phyloP scores from a whole-genome alignment of 208 protist genomes.

The Acanthamoeba culbertsoni region DNA sequence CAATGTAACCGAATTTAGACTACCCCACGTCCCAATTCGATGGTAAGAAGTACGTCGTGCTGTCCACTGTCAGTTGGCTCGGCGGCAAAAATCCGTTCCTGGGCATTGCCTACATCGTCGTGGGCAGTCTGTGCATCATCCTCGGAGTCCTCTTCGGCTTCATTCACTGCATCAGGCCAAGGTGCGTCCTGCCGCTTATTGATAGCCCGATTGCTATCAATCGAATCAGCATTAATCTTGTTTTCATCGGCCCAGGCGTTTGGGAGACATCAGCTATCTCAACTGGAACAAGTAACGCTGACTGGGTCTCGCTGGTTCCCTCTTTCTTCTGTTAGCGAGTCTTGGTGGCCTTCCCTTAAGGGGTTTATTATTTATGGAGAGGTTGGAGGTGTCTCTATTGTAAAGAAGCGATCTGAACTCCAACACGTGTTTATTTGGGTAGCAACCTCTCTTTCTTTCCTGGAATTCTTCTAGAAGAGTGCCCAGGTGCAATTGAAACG shows the following conservation, averaged over 20 bases:
- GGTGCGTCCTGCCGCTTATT: slow-evolving; percentile 47
- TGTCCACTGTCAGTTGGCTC: slow-evolving; percentile 93
- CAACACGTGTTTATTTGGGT: too few relatives aligned
- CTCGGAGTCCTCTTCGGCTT: slow-evolving; percentile 86
- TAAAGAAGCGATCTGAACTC: too few relatives aligned
- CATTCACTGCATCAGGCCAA: slow-evolving; percentile 72
- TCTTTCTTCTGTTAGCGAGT: background rate
- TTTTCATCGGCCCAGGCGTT: slow-evolving; percentile 27
- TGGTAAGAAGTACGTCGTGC: slow-evolving; percentile 93
- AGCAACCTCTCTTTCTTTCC: too few relatives aligned
- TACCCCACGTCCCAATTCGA: slow-evolving; percentile 90
- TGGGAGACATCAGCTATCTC: slow-evolving; percentile 79
- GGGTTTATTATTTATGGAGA: too few relatives aligned
- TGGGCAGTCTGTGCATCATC: slow-evolving; percentile 89
- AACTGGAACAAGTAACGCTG: slow-evolving; percentile 79
- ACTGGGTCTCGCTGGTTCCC: background rate
- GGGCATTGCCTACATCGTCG: slow-evolving; percentile 89
- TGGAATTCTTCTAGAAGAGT: too few relatives aligned
- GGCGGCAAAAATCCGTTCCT: slow-evolving; percentile 95
- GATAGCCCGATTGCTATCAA: background rate
- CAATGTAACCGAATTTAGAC: slow-evolving; percentile 57
- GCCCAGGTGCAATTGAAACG: too few relatives aligned
- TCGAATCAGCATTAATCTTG: background rate
- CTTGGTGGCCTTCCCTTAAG: background rate
- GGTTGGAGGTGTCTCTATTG: too few relatives aligned